Conservation (phyloP, 768 basidiomycete genomes). For the Roridomyces roridus region DNA sequence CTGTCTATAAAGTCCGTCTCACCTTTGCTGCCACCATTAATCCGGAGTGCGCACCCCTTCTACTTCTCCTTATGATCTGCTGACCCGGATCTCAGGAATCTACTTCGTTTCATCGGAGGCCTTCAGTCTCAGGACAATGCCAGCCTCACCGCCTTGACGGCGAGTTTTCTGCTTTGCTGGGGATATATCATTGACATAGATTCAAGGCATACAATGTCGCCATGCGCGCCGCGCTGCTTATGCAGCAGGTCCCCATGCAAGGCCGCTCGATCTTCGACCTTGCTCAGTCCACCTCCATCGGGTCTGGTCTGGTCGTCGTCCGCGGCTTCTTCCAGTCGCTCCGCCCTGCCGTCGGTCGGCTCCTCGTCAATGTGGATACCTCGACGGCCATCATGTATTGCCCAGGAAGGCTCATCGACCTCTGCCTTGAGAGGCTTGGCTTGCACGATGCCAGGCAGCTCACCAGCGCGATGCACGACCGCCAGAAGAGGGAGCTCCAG, state of each 20-base stretch:
- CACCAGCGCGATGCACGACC: conserved; percentile 48
- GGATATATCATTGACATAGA: background rate
- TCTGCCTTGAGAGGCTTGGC: conserved; percentile 65
- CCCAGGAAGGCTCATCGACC: conserved; percentile 59
- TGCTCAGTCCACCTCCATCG: conserved; percentile 56
- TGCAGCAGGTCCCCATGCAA: conserved; percentile 70
- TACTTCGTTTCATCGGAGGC: conserved; percentile 67
- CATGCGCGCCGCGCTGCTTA: conserved; percentile 78
- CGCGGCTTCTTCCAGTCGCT: conserved; percentile 84
- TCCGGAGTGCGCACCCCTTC: conserved; percentile 36
- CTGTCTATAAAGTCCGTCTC: conserved; percentile 58
- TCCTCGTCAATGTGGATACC: conserved; percentile 81
- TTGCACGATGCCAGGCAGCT: conserved; percentile 44
- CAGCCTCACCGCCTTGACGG: conserved; percentile 70
- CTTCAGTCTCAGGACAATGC: conserved; percentile 70
- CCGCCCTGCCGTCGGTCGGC: conserved; percentile 65
- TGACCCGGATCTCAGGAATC: conserved; percentile 48
- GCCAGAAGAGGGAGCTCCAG: conserved; percentile 49
- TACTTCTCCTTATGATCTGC: background rate
- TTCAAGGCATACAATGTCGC: conserved; percentile 74
- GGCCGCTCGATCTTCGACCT: conserved; percentile 77
- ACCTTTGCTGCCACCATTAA: conserved; percentile 64
- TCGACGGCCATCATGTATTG: conserved; percentile 80
- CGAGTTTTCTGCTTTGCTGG: conserved; percentile 30
- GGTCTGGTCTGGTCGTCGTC: conserved; percentile 73